Conservation (phyloP, 2,329 filamentous ascomycete genomes). For the Cryphonectria nitschkei region DNA sequence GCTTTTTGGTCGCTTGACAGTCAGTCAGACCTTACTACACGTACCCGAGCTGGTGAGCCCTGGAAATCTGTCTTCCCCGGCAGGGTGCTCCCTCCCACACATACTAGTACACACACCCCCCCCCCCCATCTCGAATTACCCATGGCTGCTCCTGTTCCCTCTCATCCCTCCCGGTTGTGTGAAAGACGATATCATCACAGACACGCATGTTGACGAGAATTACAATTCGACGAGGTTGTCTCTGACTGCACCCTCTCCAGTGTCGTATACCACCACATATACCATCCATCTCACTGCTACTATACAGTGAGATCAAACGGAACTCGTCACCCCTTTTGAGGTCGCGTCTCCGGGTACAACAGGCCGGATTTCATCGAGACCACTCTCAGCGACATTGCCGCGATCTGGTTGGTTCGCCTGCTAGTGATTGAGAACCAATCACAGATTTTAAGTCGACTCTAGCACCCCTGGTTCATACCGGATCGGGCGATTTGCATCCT, state of each 20-base stretch:
- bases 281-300: slow-evolving; percentile 3
- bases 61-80: background rate
- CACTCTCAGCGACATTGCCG: background rate
- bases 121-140: background rate
- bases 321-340: background rate
- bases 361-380: slow-evolving; percentile 17
- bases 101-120: too few relatives aligned
- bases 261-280: background rate
- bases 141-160: background rate
- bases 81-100: background rate
- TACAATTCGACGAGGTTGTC: background rate
- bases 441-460: slow-evolving; percentile 21
- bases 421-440: slow-evolving; percentile 23
- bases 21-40: background rate
- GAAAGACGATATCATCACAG: background rate
- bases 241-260: background rate
- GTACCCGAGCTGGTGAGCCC: background rate
- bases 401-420: slow-evolving; percentile 21
- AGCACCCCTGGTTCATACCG: slow-evolving; percentile 25
- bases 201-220: background rate
- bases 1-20: slow-evolving; percentile 11
- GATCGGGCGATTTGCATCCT: slow-evolving; percentile 24
- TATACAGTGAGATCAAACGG: background rate
- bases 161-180: too few relatives aligned
- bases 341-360: slow-evolving; percentile 4